Percentiles rank a stretch among this genome's conserved stretches.
Conservation (phyloP, 177 flowering plant species). For the Vitis hybrid region DNA sequence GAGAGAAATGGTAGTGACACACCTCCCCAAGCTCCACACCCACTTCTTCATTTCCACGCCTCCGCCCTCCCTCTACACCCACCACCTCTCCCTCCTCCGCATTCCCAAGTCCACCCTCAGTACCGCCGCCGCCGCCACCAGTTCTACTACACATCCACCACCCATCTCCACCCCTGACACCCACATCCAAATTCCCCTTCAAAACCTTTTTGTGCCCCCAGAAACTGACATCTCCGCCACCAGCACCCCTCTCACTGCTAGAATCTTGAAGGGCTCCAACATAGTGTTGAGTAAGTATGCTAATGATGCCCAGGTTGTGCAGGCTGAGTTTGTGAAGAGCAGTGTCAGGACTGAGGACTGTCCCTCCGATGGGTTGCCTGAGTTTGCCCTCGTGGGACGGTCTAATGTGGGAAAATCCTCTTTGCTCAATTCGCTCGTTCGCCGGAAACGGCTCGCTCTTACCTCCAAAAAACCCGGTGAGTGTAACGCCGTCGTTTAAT, state of each 20-base stretch:
- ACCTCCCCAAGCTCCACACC: slow-evolving; percentile 26
- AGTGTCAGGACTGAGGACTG: slow-evolving; percentile 79
- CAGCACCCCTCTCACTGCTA: slow-evolving; percentile 25
- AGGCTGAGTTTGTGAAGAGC: slow-evolving; percentile 94
- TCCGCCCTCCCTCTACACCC: slow-evolving; percentile 12
- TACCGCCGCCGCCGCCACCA: background rate
- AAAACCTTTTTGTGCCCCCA: slow-evolving; percentile 89
- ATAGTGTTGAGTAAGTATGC: slow-evolving; percentile 87
- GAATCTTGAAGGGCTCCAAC: slow-evolving; percentile 91
- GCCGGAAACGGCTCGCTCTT: slow-evolving; percentile 80
- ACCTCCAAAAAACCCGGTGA: slow-evolving; percentile 95
- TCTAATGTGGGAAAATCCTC: slow-evolving; percentile 98
- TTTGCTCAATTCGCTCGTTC: slow-evolving; percentile 83
- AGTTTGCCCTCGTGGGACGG: slow-evolving; percentile 94
- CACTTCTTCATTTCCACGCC: slow-evolving; percentile 12
- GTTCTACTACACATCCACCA: background rate
- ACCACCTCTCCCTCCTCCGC: slow-evolving; percentile 11
- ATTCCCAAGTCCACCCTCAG: slow-evolving; percentile 24
- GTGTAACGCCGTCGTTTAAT: slow-evolving; percentile 1
- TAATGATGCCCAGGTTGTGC: slow-evolving; percentile 58
- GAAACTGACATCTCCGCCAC: slow-evolving; percentile 59
- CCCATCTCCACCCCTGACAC: slow-evolving; percentile 24
- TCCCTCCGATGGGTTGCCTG: slow-evolving; percentile 87
- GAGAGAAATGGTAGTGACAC: slow-evolving; percentile 28
- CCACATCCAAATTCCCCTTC: slow-evolving; percentile 44